Conservation (phyloP, 2,329 filamentous ascomycete genomes). For the Sporothrix luriei region DNA sequence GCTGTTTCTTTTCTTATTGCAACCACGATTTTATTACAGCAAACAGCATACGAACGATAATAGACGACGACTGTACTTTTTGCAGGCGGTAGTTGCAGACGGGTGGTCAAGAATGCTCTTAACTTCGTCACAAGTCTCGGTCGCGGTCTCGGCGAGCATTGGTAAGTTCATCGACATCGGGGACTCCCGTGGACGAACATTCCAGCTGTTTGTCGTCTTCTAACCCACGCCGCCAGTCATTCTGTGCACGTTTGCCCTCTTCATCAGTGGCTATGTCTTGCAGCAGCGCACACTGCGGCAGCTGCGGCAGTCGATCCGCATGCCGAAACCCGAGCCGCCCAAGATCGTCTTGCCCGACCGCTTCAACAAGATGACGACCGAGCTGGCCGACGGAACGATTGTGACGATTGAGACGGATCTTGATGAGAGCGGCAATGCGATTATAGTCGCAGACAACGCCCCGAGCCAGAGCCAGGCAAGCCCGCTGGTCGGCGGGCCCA, state of each 20-base stretch:
- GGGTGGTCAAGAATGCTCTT: constrained; percentile 54
- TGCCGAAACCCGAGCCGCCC: constrained; percentile 53
- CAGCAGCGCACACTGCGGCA: constrained; percentile 83
- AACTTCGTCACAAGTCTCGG: constrained; percentile 69
- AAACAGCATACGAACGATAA: background rate
- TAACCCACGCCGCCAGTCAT: constrained; percentile 56
- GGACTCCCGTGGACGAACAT: background rate
- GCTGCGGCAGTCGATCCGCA: constrained; percentile 70
- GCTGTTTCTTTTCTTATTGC: background rate
- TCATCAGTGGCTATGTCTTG: constrained; percentile 82
- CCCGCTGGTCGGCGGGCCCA: constrained; percentile 34
- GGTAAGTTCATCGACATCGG: constrained; percentile 50
- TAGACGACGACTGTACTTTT: background rate
- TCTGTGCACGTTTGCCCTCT: constrained; percentile 77
- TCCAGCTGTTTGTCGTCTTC: background rate
- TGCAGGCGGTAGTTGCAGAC: constrained; percentile 22
- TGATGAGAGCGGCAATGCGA: constrained; percentile 30
- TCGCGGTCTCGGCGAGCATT: constrained; percentile 64
- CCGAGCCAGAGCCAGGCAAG: constrained; percentile 36
- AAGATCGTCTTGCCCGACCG: constrained; percentile 56
- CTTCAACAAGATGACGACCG: constrained; percentile 51
- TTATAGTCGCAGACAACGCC: constrained; percentile 23
- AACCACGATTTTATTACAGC: background rate
- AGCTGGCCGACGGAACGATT: constrained; percentile 52
- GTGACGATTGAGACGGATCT: constrained; percentile 47